Conservation (phyloP, 768 basidiomycete species). For the Podaxis rugospora region DNA sequence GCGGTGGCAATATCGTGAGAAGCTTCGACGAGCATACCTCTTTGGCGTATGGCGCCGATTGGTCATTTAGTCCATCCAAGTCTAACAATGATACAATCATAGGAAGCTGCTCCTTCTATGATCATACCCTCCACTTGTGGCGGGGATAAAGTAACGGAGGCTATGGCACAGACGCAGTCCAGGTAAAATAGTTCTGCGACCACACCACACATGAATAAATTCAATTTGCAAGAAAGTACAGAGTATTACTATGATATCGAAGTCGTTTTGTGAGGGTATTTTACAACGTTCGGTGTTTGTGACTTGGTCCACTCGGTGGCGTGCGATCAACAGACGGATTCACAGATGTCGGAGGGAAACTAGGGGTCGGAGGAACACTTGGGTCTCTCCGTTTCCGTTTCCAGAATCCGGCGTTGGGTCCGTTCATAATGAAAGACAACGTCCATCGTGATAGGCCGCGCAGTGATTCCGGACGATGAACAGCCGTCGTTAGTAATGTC, state of each 20-base stretch:
- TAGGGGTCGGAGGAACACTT: conserved; percentile 24
- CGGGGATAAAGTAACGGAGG: conserved; percentile 37
- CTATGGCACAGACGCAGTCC: neutral
- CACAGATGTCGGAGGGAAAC: conserved; percentile 18
- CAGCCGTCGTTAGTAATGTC: conserved; percentile 57
- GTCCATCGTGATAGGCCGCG: conserved; percentile 76
- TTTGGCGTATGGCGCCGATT: conserved; percentile 90
- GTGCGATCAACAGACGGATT: neutral
- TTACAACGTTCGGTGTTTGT: neutral
- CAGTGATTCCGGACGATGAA: conserved; percentile 57
- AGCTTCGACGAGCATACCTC: conserved; percentile 76
- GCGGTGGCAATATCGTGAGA: conserved; percentile 36
- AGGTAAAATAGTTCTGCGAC: neutral
- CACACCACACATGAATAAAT: neutral
- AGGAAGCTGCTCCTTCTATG: conserved; percentile 95
- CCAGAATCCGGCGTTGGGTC: conserved; percentile 53
- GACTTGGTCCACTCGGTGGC: neutral
- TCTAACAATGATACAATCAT: conserved; percentile 44
- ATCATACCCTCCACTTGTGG: conserved; percentile 83
- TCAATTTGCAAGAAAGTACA: neutral
- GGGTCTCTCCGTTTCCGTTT: conserved; percentile 34
- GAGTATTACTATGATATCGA: neutral
- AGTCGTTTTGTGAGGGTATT: neutral
- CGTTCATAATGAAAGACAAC: conserved; percentile 59
- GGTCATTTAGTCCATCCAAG: conserved; percentile 50